Base-by-base conservation (phyloP, 768 basidiomycete species). In the Panaeolus papilionaceus region DNA sequence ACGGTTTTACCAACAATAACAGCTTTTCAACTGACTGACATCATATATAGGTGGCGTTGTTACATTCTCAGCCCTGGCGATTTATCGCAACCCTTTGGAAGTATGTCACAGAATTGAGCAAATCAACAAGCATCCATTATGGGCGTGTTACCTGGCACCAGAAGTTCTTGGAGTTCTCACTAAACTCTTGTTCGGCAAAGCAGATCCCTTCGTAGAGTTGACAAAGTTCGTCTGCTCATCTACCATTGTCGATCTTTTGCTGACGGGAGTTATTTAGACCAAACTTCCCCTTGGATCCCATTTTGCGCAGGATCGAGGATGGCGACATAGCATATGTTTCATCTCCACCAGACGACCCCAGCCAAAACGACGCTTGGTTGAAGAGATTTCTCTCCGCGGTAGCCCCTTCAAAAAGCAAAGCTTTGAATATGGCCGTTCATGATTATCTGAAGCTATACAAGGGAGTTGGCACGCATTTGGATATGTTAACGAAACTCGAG, bases 81-180 rank as follows among this genome's bases (percentile, higher is more conserved):
- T 94, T 61, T 69, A 83, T 12, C 83, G 86, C 40, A 82, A 90
- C 72, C 86, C 87, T 5, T 63, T 81, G 40, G 85, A 82, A 14
- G 76, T 87, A 11, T 76, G 80, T 47, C 74, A 85, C 16, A 77
- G 83, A 10, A 86, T 94, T 47, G 77, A 75, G 23, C 80, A 85
- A 71, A 76, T 91, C 14, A 76, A 80, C 65, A 80, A 84, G 45
- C 92, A 93, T 71, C 89, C 88, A 26, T 72, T 90, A 18, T 94
- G 92, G 92, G 79, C 79, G 11, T 87, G 87, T 64, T 93, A 89
- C 73, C 79, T 94, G 26, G 73, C 89, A 7, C 92, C 93, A 8
- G 82, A 85, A 64, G 87, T 86, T 18, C 76, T 94, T 37, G 91
- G 89, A 64, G 78, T 88, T 74, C 81, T 84, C 1, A 82, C 83